These are phyloP conservation scores for Neofusicoccum ribis DNA, from an alignment of 2,329 filamentous ascomycete genomes.

Conservation along the genomic window DNA sequence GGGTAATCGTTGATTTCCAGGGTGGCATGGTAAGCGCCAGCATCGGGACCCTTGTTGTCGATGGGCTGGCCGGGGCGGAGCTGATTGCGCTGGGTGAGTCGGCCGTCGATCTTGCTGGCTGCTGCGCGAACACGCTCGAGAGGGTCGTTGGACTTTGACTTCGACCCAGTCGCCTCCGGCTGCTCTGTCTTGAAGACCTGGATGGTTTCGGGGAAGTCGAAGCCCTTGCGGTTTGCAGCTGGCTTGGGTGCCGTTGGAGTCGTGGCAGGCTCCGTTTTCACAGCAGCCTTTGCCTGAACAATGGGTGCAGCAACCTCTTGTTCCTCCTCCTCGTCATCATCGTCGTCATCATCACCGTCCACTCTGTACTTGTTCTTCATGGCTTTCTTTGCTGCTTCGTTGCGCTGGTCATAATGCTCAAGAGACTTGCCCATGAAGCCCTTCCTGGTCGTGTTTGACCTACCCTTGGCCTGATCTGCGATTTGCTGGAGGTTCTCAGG, in stretches of 20 bases:
- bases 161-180: constrained; percentile 44
- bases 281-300: constrained; percentile 61
- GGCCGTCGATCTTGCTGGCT: constrained; percentile 85
- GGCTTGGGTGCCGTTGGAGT: constrained; percentile 23
- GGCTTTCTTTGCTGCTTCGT: constrained; percentile 80
- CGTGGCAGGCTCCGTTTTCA: constrained; percentile 24
- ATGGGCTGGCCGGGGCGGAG: constrained; percentile 90
- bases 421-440: constrained; percentile 96
- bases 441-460: constrained; percentile 77
- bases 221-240: not conserved
- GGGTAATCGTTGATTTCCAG: constrained; percentile 99
- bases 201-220: constrained; percentile 66
- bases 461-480: constrained; percentile 80
- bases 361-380: constrained; percentile 69
- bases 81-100: constrained; percentile 84
- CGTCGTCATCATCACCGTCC: constrained; percentile 66
- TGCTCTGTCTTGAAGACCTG: constrained; percentile 71
- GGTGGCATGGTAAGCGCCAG: constrained; percentile 93
- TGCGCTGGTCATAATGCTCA: constrained; percentile 86
- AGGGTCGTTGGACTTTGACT: constrained; percentile 58
- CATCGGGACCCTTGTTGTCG: constrained; percentile 97
- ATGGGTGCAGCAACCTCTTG: constrained; percentile 60
- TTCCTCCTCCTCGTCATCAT: constrained; percentile 70
- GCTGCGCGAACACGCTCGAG: constrained; percentile 87
- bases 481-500: constrained; percentile 67